Conservation (phyloP, 208 protist genomes). For the Leishmania tarentolae region DNA sequence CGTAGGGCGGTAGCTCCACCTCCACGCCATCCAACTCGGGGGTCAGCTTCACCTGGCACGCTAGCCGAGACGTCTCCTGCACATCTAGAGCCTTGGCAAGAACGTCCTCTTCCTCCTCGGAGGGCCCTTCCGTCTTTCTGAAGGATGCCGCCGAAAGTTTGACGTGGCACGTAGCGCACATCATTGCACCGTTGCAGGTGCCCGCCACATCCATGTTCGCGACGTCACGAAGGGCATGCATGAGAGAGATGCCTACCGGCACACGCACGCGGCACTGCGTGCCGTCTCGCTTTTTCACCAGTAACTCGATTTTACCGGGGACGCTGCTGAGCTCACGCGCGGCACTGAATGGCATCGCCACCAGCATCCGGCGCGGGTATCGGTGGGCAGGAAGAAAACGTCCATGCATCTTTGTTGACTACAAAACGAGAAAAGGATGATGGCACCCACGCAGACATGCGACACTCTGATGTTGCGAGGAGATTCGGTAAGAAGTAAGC, state of each 20-base stretch:
- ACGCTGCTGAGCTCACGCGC: slow-evolving; percentile 8
- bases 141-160: slow-evolving; percentile 80
- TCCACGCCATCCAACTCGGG: slow-evolving; percentile 39
- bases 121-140: slow-evolving; percentile 39
- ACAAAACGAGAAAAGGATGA: background rate
- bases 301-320: slow-evolving; percentile 46
- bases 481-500: background rate
- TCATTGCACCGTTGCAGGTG: slow-evolving; percentile 89
- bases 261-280: slow-evolving; percentile 16
- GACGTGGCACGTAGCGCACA: slow-evolving; percentile 95
- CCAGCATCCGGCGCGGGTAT: background rate
- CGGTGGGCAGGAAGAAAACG: background rate
- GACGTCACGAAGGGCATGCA: slow-evolving; percentile 85
- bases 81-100: slow-evolving; percentile 46
- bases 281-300: slow-evolving; percentile 37
- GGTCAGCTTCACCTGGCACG: slow-evolving; percentile 53
- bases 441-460: too few species aligned
- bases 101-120: slow-evolving; percentile 76
- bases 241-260: slow-evolving; percentile 72
- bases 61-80: slow-evolving; percentile 39
- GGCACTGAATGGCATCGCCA: background rate
- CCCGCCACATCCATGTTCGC: slow-evolving; percentile 67
- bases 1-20: slow-evolving; percentile 17
- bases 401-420: background rate
- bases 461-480: background rate